Base-by-base conservation (phyloP, 768 basidiomycete species). In the Tylopilus rubrobrunneus region DNA sequence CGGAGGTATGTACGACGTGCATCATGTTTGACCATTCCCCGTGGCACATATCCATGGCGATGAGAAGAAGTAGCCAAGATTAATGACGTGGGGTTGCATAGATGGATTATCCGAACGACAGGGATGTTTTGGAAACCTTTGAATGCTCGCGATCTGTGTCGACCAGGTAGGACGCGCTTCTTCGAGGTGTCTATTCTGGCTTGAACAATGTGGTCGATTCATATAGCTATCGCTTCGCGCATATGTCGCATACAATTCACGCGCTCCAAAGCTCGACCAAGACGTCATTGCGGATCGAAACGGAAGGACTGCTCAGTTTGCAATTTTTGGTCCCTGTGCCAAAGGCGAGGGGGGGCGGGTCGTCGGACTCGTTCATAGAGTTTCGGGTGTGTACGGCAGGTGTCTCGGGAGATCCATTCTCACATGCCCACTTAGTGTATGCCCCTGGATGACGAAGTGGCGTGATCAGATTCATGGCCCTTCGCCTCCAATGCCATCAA, bases 81-180 rank as follows among this genome's bases (percentile, higher is more conserved):
- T 42, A 45, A 37, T 53, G 49, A 58, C 19, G 23, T 19, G 25
- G 51, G 33, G 23, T 5, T 25, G n/a, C 37, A 15, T 29, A 95
- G 92, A 91, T 98, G 85, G 95, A 99, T 71, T 98, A 95, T 57
- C 93, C 93, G 4, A 93, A 91, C 61, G 93, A 96, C 63, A 79
- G 81, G 45, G 93, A 97, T 47, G 89, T 98, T 0, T 78, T 98
- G 29, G 93, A 97, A 69, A 82, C 85, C 0, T 93, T 97, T 62
- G 90, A 96, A 56, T 98, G 95, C 67, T 74, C 69, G 11, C 74
- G 76, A 34, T 71, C 74, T 7, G 78, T 93, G 31, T 77, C 74
- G 34, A 91, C 90, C 68, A 89, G 85, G 93, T 93, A 57, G 44
- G 74, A 51, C 9, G 34, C 34, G 48, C 19, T 27, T 51, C n/a